These are phyloP conservation scores for Pseudogymnoascus sp. DNA, from an alignment of 2,329 filamentous ascomycete species.

Conservation along the genomic window DNA sequence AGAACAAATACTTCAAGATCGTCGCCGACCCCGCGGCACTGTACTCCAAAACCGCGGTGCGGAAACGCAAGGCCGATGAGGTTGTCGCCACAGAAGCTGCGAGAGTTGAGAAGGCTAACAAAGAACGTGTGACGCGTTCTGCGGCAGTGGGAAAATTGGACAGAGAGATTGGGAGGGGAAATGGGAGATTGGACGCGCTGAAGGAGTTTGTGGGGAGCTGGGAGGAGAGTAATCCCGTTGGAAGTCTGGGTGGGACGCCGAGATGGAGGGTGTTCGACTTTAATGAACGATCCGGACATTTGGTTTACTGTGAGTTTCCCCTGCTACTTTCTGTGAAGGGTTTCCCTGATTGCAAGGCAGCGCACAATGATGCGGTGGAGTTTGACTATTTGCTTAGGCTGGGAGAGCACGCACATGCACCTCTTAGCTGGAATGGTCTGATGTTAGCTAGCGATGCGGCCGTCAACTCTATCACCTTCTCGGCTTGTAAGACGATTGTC, in stretches of 20 bases:
- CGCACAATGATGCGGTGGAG: not conserved
- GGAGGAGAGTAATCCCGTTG: conserved; percentile 35
- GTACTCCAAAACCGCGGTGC: conserved; percentile 54
- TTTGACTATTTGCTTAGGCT: not conserved
- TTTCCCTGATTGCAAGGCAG: not conserved
- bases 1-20: conserved; percentile 62
- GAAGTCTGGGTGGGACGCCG: not conserved
- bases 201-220: conserved; percentile 30
- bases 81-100: conserved; percentile 19
- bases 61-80: conserved; percentile 45
- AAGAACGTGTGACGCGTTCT: conserved; percentile 20
- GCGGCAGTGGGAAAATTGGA: not conserved
- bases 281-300: not conserved
- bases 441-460: not conserved
- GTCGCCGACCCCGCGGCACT: conserved; percentile 47
- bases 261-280: conserved; percentile 4
- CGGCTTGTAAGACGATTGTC: not conserved
- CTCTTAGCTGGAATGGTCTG: not conserved
- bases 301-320: not conserved
- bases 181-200: conserved; percentile 17
- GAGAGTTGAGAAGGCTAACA: conserved; percentile 10
- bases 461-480: not conserved
- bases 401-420: not conserved
- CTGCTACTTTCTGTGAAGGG: not conserved
- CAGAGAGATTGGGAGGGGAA: conserved; percentile 11